phyloP scores from a whole-genome alignment of 2,329 filamentous ascomycete species.

The Alternaria sp. region DNA sequence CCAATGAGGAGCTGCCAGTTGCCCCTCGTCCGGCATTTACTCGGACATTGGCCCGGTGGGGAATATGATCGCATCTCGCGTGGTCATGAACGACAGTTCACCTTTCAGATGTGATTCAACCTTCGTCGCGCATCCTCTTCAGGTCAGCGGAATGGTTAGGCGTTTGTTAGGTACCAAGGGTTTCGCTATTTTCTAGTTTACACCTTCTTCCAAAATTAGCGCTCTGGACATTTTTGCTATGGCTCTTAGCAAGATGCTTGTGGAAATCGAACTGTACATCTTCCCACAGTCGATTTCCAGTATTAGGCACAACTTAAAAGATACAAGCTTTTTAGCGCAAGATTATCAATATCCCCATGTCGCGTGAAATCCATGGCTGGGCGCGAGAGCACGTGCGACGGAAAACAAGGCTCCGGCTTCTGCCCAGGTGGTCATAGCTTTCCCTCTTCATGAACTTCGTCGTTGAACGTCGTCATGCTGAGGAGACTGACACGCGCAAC shows the following conservation, averaged over 20 bases:
- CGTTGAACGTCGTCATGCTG: conserved; percentile 23
- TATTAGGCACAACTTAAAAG: background rate
- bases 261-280: too few species aligned
- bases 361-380: background rate
- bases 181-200: background rate
- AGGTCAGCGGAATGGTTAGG: background rate
- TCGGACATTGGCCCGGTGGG: conserved; percentile 17
- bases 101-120: background rate
- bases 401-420: conserved; percentile 16
- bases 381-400: conserved; percentile 20
- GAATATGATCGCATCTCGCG: background rate
- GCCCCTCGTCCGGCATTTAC: conserved; percentile 31
- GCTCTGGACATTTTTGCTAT: background rate
- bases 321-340: background rate
- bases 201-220: too few species aligned
- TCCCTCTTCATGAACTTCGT: conserved; percentile 15
- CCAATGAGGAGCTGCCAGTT: conserved; percentile 17
- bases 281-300: background rate
- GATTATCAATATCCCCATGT: background rate
- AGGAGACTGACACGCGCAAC: conserved; percentile 10
- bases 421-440: conserved; percentile 29
- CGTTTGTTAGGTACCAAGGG: background rate
- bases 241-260: background rate
- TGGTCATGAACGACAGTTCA: conserved; percentile 8
- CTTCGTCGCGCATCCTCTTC: background rate